Base-by-base conservation (phyloP, 225 moss, liverwort and hornwort genomes). In the Thuidium tamariscinum region DNA sequence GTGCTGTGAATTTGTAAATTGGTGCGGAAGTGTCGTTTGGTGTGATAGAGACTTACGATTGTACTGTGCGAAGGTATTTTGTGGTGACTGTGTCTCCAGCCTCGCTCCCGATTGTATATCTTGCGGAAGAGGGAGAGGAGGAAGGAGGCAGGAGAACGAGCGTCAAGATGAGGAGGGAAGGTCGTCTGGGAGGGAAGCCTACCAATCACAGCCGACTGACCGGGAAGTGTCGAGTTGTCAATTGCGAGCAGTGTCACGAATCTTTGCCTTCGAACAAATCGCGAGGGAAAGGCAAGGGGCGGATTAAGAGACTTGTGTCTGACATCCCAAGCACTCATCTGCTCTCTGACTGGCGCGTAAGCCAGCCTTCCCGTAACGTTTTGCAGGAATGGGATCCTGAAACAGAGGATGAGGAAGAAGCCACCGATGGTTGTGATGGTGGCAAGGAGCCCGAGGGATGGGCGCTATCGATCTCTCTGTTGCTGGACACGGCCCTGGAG, bases 121-220 rank as follows among this genome's bases (percentile, higher is more conserved):
- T 59, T 83, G 83, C 57, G 60, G 59, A 30, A 70, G 68, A 75
- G 80, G 64, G 75, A 55, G 44, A 32, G 67, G 86, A 68, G 84
- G 71, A 60, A 60, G 67, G 30, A 70, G 70, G 52, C 57, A 81
- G 75, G 46, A 76, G 27, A 49, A 41, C 69, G 6, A 72, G 57
- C 29, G 25, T 39, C 54, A 90, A 69, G 74, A 93, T 93, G 93
- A 93, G 90, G 93, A 90, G 93, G 87, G 93, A 93, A 86, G 93
- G 93, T 27, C 89, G 88, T 22, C 52, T 93, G 61, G 66, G 73
- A 20, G 91, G 91, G 4, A 90, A 74, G 64, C 87, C 93, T 0
- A 84, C 79, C 12, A 93, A 92, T 17, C 93, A 92, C 12, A 85
- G 85, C 75, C 77, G 82, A 68, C 68, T 66, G 74, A 87, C 75